These are phyloP conservation scores for Trametes sanguinea DNA, from an alignment of 768 basidiomycete species.

Conservation along the genomic window DNA sequence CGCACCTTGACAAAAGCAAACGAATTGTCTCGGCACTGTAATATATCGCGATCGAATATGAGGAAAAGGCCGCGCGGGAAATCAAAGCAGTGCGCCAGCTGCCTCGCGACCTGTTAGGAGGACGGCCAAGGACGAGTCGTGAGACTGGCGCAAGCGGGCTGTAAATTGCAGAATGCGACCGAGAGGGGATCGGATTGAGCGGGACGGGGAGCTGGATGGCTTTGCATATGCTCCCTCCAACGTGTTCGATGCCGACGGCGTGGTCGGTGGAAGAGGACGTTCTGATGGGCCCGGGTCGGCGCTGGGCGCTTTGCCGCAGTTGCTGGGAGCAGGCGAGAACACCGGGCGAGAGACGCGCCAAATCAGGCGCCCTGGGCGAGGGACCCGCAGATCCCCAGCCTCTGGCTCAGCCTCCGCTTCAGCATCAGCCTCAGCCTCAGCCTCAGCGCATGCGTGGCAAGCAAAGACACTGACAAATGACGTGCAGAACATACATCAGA, in stretches of 20 bases:
- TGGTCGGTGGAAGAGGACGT: constrained; percentile 16
- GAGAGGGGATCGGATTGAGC: constrained; percentile 1
- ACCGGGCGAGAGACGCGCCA: constrained; percentile 5
- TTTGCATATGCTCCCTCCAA: constrained; percentile 14
- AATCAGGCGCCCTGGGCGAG: background rate
- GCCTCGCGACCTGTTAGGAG: background rate
- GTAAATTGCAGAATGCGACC: constrained; percentile 3
- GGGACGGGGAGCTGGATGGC: constrained; percentile 7
- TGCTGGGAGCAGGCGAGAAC: constrained; percentile 9
- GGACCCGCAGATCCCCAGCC: background rate
- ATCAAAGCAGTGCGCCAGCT: background rate
- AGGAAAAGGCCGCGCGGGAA: background rate
- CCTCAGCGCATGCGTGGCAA: constrained; percentile 15
- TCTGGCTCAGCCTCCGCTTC: background rate
- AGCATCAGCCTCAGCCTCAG: constrained; percentile 3
- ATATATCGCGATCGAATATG: background rate
- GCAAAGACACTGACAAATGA: constrained; percentile 19
- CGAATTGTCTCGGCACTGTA: background rate
- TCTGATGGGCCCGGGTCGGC: constrained; percentile 17
- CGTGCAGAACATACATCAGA: constrained; percentile 25
- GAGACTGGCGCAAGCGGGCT: background rate
- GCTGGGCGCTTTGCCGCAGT: background rate
- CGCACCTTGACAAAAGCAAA: background rate
- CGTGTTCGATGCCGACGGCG: constrained; percentile 23
- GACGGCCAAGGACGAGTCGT: background rate